Evolutionary conservation across 163 green algal genomes (phyloP), one percentile per base, ranked within the genome.

Genomic region (Scenedesmus sp.): DNA sequence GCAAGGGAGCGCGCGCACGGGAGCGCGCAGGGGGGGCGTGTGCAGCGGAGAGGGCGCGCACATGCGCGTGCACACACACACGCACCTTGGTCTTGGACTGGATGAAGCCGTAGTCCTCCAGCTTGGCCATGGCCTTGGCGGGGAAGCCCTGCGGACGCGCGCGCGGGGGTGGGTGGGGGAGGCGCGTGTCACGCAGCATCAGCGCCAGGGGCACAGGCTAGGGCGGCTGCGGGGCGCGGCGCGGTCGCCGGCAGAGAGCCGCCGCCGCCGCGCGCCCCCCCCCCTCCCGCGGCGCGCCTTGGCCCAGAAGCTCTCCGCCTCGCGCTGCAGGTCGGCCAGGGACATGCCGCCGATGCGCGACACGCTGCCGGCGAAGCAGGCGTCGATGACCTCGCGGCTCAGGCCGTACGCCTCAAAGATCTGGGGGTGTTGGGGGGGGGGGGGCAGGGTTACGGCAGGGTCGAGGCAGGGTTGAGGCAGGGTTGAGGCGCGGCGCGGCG

Each of bases 331-430:
- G 86, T 99, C 96, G 42, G 91, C 91, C 56, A 98, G 65, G 26
- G 77, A 89, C 78, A 96, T 85, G 81, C 95, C 95, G 29, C 95
- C 95, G 70, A 98, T 97, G 84, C 95, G 90, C 2, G 88, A 96
- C 7, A 98, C 91, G 31, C 84, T 91, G 62, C 95, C 96, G 22
- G 77, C 78, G 87, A 99, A 99, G 63, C 88, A 84, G 26, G 86
- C 74, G 85, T 99, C 94, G 34, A 99, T 88, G 36, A 99, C 65
- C 71, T 99, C 96, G 24, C 75, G 73, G 65, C 94, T 93, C 66
- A 99, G 90, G 58, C 96, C 96, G 79, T 99, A 99, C 28, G 90
- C 92, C 89, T 99, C 96, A 84, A 99, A 99, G 87, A 99, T 99
- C 87, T 95, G 45, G 34, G 20, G n/a, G n/a, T n/a, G n/a, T n/a